A percentile compares a stretch with the other conserved stretches of the same genome.
phyloP scores from a whole-genome alignment of 768 basidiomycete species.

The Chalciporus sphaerocephalus region DNA sequence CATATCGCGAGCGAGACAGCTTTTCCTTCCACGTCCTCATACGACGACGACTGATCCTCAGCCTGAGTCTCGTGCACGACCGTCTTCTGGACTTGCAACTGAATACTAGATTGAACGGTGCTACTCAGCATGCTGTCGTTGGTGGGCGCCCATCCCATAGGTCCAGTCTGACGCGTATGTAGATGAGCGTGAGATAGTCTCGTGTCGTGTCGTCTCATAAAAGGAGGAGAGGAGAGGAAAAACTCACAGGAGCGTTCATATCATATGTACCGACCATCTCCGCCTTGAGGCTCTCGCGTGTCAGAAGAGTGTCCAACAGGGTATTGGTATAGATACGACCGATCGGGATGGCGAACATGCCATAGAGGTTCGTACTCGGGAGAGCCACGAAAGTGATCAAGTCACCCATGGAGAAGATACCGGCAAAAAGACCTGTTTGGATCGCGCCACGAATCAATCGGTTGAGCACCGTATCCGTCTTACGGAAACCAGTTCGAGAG shows the following conservation, averaged over 20 bases:
- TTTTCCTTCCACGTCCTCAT: not conserved
- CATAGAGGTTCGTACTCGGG: slow-evolving; percentile 31
- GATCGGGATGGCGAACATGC: slow-evolving; percentile 38
- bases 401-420: slow-evolving; percentile 48
- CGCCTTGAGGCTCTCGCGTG: slow-evolving; percentile 1
- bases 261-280: not conserved
- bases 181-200: not conserved
- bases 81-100: slow-evolving; percentile 1
- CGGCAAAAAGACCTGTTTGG: slow-evolving; percentile 51
- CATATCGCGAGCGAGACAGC: not conserved
- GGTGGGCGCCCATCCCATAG: slow-evolving; percentile 1
- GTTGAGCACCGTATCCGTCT: slow-evolving; percentile 50
- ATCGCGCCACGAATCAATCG: slow-evolving; percentile 52
- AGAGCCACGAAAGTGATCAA: slow-evolving; percentile 34
- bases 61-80: too few relatives aligned
- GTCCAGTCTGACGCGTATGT: not conserved
- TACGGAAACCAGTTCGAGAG: slow-evolving; percentile 48
- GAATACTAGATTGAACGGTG: not conserved
- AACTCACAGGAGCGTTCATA: not conserved
- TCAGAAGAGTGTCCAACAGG: slow-evolving; percentile 5
- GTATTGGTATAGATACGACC: slow-evolving; percentile 41
- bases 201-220: too few relatives aligned
- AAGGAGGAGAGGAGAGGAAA: too few relatives aligned
- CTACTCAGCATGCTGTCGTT: not conserved
- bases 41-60: not conserved